Evolutionary conservation across 441 rosid species (phyloP), one percentile per base, ranked within the genome.

Genomic region (Pelargonium cotyledonis): DNA sequence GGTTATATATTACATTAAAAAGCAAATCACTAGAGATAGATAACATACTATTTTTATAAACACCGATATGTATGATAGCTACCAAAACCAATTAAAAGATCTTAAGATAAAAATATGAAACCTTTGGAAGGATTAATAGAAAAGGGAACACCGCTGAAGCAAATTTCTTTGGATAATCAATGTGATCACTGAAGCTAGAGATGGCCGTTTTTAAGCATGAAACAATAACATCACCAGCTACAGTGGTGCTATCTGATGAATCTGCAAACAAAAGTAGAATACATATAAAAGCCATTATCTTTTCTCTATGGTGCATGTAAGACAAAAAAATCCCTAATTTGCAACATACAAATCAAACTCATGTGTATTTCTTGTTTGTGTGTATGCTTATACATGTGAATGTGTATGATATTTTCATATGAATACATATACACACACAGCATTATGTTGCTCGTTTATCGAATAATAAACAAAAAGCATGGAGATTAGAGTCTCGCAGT

Each of bases 91-190:
- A 75, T 57, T 12, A n/a, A 6, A 67, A 72, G 38, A 40, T 66
- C 70, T 53, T 18, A 12, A 63, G 47, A 14, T 49, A 69, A 31
- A 16, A 55, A 29, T 55, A 38, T 69, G 26, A 70, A 69, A 89
- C 99, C 98, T 89, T 84, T 1, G 96, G 91, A 29, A 76, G 79
- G 77, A 88, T 63, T 67, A 92, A 82, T 55, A 95, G 96, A 60
- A 91, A 81, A 1, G 96, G 97, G 73, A 96, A 82, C 75, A 92
- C 81, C 77, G 85, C 80, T 66, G 95, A 76, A 77, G 97, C 85
- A 66, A 93, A 74, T 84, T 89, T 85, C 79, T 78, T 79, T 18
- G 74, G 74, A 75, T 68, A 76, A 49, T 82, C 88, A 73, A 72
- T 69, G 49, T 81, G 80, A 72, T 78, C 78, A 53, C 73, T 76